These are phyloP conservation scores for Sequoia sempervirens DNA, from an alignment of 75 land plant genomes.

Conservation along the genomic window DNA sequence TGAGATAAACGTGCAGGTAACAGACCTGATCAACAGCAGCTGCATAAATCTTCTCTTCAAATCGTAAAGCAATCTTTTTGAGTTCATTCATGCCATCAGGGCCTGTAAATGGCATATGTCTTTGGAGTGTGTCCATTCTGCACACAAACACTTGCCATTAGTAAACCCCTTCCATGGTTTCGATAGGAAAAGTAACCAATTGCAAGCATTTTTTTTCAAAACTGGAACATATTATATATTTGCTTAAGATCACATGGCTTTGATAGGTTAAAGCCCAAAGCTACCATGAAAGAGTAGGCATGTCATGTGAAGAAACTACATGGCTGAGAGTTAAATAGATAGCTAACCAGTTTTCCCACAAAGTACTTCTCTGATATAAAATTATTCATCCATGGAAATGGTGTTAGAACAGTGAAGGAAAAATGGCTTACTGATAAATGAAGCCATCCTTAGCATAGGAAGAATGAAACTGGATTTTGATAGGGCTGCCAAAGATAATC, in stretches of 20 bases:
- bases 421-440: neutral
- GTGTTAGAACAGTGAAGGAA: neutral
- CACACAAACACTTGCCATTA: neutral
- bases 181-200: neutral
- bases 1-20: neutral
- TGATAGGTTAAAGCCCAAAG: neutral
- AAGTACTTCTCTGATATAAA: no score
- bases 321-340: neutral
- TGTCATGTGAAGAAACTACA: neutral
- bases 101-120: conserved; percentile 62
- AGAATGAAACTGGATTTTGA: neutral
- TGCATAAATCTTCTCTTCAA: conserved; percentile 74
- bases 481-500: neutral
- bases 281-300: neutral
- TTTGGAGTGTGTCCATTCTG: conserved; percentile 69
- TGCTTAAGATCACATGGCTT: neutral
- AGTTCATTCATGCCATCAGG: conserved; percentile 67
- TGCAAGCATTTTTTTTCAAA: neutral
- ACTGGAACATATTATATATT: neutral
- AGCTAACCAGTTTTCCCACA: neutral
- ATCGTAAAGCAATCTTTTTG: conserved; percentile 67
- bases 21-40: conserved; percentile 63
- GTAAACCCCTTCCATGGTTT: neutral
- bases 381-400: neutral
- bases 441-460: neutral